Conservation (phyloP, 148 eudicot species). For the Tetragonia tetragonoides region DNA sequence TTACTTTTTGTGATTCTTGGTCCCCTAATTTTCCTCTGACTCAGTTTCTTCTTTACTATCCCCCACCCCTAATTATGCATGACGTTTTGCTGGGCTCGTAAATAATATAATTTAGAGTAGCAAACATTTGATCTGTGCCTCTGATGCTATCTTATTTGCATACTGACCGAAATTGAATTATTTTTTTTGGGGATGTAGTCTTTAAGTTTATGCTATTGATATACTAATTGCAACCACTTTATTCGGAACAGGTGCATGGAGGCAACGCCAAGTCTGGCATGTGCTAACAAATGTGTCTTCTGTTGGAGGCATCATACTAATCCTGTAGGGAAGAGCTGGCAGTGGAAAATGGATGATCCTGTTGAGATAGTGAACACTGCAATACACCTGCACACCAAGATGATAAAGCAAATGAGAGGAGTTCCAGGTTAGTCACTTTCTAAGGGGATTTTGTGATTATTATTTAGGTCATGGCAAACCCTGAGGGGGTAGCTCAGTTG, state of each 20-base stretch:
- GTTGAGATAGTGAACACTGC: conserved; percentile 82
- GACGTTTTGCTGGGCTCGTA: too few species aligned
- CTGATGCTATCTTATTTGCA: not conserved
- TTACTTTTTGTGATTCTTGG: too few species aligned
- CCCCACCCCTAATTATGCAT: too few species aligned
- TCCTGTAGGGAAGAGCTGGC: conserved; percentile 94
- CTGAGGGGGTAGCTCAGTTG: too few species aligned
- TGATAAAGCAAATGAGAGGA: conserved; percentile 99
- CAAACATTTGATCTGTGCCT: not conserved
- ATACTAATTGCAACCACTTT: conserved; percentile 7
- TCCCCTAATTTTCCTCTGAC: too few species aligned
- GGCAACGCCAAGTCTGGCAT: conserved; percentile 94
- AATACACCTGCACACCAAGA: conserved; percentile 81
- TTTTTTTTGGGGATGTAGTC: not conserved
- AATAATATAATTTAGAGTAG: too few species aligned
- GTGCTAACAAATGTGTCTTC: conserved; percentile 98
- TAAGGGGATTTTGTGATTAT: not conserved
- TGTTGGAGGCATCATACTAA: conserved; percentile 99
- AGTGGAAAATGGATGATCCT: conserved; percentile 99
- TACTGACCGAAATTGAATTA: not conserved
- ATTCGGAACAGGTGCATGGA: conserved; percentile 81
- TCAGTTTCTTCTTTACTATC: too few species aligned
- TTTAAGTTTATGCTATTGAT: not conserved
- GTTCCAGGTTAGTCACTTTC: conserved; percentile 67
- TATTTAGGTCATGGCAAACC: not conserved